Base-by-base conservation (phyloP, 2,329 filamentous ascomycete species). In the Botryosphaeria dothidea region DNA sequence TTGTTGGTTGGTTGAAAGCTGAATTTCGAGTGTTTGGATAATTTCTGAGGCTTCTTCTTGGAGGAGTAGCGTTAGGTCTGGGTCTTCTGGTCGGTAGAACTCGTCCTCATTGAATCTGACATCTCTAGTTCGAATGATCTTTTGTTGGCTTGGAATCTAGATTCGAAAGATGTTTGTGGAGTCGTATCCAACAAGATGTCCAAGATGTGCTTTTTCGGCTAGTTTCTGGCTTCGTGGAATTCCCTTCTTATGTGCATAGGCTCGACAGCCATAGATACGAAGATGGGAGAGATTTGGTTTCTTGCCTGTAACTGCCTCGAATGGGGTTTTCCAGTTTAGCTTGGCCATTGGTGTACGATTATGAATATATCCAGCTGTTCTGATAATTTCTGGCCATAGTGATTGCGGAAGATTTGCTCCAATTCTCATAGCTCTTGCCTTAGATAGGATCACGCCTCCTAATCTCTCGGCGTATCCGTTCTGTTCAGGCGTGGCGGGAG, bases 151-250 rank as follows among this genome's bases (percentile, higher is more conserved):
- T 1, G 54, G 54, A 2, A 58, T 29, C 54, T 27, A 58, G 34
- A 58, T 58, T n/a, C 34, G 34, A 27, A 58, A 58, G 34, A 58
- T 57, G n/a, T 41, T 58, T n/a, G 31, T 41, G 19, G 31, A 58
- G 19, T 58, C 34, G 19, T 58, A 58, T 19, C 31, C 19, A 58
- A 58, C 13, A 7, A 58, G 31, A 21, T 58, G 23, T 11, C 54
- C 19, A 58, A 58, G 34, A 17, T 58, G 54, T 27, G 54, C 34
- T 5, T 31, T 8, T 21, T 41, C 19, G 4, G 23, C 34, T 11
- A 58, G 31, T 17, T 41, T 58, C 13, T 58, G 19, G 13, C 6
- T 25, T 41, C 41, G n/a, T 23, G 54, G 29, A n/a, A 58, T 8
- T 8, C 31, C 29, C 23, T 58, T 58, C 13, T 19, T 58, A 13